Evolutionary conservation across 2,329 filamentous ascomycete genomes (phyloP), one percentile per base, ranked within the genome.

Genomic region (Immersiporthe knoxdaviesiana): DNA sequence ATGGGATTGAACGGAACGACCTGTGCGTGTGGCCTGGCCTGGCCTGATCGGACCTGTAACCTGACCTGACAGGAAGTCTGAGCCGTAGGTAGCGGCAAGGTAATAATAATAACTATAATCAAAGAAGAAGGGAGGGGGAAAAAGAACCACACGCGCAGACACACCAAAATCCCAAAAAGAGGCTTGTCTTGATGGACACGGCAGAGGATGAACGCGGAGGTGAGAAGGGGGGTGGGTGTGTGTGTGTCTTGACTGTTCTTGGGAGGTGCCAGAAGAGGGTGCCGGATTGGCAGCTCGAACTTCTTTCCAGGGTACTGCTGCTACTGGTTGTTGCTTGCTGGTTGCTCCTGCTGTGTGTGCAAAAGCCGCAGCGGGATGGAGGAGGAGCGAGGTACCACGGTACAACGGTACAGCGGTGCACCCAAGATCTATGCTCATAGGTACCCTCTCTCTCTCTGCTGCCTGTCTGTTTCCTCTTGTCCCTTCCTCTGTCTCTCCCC

Each of bases 61-160:
- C 30, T 59, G 56, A 59, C 56, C 56, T 59, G 56, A 59, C 56
- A 32, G 30, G 56, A 59, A 59, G 54, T 58, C 54, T 27, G 54
- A 58, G 30, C 44, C 44, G 44, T 47, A 21, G 21, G 41, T 47
- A 47, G 27, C 16, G 54, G 54, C 30, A 58, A 35, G 54, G 41
- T 47, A 47, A 47, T n/a, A 47, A 47, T 47, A 47, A 47, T 10
- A 47, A n/a, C 16, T 18, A 58, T 12, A 39, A 39, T 18, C 24
- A 50, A 50, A 24, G 5, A 50, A 24, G 5, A 50, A 21, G 18
- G 21, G 44, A 21, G 18, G 41, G 7, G 41, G 18, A 16, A 54
- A 30, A 30, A 56, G 6, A 54, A 56, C 16, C 44, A 47, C 44
- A n/a, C 44, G n/a, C 41, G 18, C 6, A 47, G 30, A 59, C 37